phyloP scores from a whole-genome alignment of 1,284 basidiomycete genomes.

The Marasmius oreades region DNA sequence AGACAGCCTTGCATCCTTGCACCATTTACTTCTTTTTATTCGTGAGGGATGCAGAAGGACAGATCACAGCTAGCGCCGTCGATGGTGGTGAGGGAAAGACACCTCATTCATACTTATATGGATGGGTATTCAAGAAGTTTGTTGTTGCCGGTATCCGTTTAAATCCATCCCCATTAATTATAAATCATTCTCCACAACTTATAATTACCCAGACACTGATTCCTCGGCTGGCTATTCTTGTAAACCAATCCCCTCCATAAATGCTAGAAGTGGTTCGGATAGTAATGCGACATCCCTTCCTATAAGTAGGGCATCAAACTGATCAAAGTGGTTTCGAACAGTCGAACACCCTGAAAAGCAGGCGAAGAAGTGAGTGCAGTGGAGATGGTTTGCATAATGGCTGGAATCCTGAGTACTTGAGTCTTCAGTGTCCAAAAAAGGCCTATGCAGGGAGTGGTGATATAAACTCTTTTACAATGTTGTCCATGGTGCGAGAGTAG shows the following conservation, averaged over 20 bases:
- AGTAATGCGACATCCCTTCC: constrained; percentile 18
- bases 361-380: constrained; percentile 1
- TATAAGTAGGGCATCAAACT: constrained; percentile 21
- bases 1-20: constrained; percentile 27
- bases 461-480: no score
- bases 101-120: background rate
- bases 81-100: background rate
- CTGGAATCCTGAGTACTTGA: no score
- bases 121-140: background rate
- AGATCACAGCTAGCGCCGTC: background rate
- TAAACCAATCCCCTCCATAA: constrained; percentile 25
- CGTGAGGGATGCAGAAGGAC: constrained; percentile 25
- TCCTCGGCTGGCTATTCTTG: constrained; percentile 16
- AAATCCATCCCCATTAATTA: constrained; percentile 4
- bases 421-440: no score
- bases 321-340: background rate
- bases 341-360: constrained; percentile 8
- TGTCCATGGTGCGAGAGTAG: no score
- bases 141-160: constrained; percentile 6
- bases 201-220: constrained; percentile 20
- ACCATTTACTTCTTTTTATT: constrained; percentile 25
- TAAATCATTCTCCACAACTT: no score
- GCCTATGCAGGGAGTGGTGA: no score
- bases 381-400: background rate
- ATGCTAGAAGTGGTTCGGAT: constrained; percentile 23